Evolutionary conservation across 2,329 filamentous ascomycete species (phyloP).

Genomic region (Ciborinia camelliae): DNA sequence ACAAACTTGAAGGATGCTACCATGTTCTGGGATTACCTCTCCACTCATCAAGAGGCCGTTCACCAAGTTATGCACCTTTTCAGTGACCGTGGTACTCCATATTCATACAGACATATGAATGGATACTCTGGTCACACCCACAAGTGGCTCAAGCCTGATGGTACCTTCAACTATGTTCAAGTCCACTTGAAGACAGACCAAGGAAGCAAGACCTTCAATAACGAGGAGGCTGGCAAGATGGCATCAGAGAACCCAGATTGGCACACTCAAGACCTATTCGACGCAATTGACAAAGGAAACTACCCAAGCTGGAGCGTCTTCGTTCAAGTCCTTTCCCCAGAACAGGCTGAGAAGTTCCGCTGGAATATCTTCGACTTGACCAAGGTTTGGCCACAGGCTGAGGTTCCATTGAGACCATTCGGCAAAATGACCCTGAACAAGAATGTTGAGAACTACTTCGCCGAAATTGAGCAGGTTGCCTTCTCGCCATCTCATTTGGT

Average conservation of each 20-base stretch:
- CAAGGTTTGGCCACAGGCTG: slow-evolving; percentile 63
- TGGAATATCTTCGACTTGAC: slow-evolving; percentile 68
- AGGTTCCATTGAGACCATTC: slow-evolving; percentile 59
- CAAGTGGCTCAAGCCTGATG: slow-evolving; percentile 64
- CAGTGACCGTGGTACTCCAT: slow-evolving; percentile 63
- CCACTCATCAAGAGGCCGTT: slow-evolving; percentile 58
- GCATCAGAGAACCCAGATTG: slow-evolving; percentile 59
- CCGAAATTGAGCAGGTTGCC: slow-evolving; percentile 66
- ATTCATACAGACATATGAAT: slow-evolving; percentile 64
- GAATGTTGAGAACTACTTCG: slow-evolving; percentile 60
- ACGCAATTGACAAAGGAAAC: slow-evolving; percentile 59
- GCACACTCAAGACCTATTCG: slow-evolving; percentile 61
- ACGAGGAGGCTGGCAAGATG: slow-evolving; percentile 53
- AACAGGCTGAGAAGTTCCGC: slow-evolving; percentile 57
- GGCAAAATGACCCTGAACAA: slow-evolving; percentile 62
- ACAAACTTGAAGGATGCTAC: slow-evolving; percentile 65
- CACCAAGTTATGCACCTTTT: slow-evolving; percentile 66
- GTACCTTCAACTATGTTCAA: slow-evolving; percentile 63
- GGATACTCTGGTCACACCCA: slow-evolving; percentile 65
- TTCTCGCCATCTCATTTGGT: slow-evolving; percentile 66
- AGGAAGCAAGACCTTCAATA: slow-evolving; percentile 57
- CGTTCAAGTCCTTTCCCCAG: slow-evolving; percentile 60
- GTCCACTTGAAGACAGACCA: slow-evolving; percentile 62
- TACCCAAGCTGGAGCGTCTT: slow-evolving; percentile 62
- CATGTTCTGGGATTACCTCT: slow-evolving; percentile 48